phyloP scores from a whole-genome alignment of 352 stramenopile species.

The Phytophthora cryptogea region DNA sequence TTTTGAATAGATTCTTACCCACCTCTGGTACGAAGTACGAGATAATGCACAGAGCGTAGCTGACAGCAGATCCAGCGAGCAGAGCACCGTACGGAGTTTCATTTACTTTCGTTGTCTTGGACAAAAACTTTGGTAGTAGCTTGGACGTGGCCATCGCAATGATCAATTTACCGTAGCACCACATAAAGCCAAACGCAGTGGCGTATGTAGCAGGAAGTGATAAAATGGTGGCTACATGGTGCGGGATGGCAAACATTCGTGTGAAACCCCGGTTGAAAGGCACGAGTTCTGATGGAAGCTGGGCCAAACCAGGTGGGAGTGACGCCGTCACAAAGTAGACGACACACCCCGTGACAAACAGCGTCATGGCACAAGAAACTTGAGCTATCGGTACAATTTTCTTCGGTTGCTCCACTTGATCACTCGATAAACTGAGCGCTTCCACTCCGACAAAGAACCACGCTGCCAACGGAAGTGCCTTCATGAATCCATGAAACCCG shows the following conservation, averaged over 20 bases:
- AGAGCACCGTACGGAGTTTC: constrained; percentile 23
- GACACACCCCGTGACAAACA: constrained; percentile 30
- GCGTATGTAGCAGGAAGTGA: constrained; percentile 49
- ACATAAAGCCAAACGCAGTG: constrained; percentile 49
- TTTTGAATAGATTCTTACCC: constrained; percentile 20
- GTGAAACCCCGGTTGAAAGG: constrained; percentile 37
- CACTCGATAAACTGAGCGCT: constrained; percentile 27
- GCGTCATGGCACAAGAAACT: constrained; percentile 35
- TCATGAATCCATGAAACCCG: constrained; percentile 28
- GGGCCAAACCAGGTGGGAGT: constrained; percentile 26
- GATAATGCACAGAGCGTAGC: constrained; percentile 39
- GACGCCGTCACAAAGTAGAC: constrained; percentile 35
- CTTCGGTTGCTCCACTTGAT: constrained; percentile 38
- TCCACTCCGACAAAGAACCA: constrained; percentile 54
- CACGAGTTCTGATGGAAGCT: constrained; percentile 17
- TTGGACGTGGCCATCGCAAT: constrained; percentile 41
- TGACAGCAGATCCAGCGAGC: constrained; percentile 20
- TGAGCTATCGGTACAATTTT: constrained; percentile 29
- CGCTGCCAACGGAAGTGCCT: constrained; percentile 24
- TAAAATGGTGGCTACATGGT: constrained; percentile 12
- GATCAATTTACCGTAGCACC: constrained; percentile 51
- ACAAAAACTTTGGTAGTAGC: constrained; percentile 34
- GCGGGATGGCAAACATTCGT: constrained; percentile 23
- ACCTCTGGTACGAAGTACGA: constrained; percentile 24
- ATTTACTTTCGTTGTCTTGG: constrained; percentile 12